Percentiles rank a stretch among this genome's conserved stretches.
Evolutionary conservation across 805 yeast genomes (phyloP).

Genomic region (Starmerella bacillaris): DNA sequence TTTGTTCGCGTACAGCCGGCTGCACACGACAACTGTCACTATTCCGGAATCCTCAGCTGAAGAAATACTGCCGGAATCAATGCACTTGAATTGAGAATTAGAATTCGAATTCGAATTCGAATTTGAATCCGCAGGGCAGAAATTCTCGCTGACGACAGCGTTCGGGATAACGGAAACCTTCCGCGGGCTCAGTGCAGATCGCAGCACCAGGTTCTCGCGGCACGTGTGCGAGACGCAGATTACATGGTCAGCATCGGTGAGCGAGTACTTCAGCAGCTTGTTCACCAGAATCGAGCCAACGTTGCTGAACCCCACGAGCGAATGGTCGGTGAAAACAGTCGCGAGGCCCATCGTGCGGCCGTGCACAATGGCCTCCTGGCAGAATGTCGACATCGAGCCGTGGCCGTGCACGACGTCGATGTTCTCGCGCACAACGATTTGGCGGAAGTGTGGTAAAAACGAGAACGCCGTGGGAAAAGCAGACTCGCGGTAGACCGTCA

Average conservation of each 20-base stretch:
- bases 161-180: constrained; percentile 83
- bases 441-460: constrained; percentile 67
- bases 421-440: constrained; percentile 66
- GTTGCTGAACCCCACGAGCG: constrained; percentile 83
- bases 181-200: constrained; percentile 67
- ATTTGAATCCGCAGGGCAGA: constrained; percentile 26
- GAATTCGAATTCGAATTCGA: too few relatives aligned
- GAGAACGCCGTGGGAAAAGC: constrained; percentile 81
- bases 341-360: constrained; percentile 81
- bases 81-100: too few relatives aligned
- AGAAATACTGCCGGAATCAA: too few relatives aligned
- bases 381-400: constrained; percentile 69
- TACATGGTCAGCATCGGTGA: constrained; percentile 75
- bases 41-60: constrained; percentile 8
- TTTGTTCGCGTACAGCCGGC: constrained; percentile 84
- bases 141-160: constrained; percentile 81
- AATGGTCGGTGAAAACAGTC: constrained; percentile 90
- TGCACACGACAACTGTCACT: constrained; percentile 76
- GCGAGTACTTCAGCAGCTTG: constrained; percentile 63
- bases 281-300: constrained; percentile 71
- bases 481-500: constrained; percentile 63
- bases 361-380: constrained; percentile 84
- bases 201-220: constrained; percentile 80
- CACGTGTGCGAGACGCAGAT: constrained; percentile 96
- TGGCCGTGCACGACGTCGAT: constrained; percentile 91